Percentiles rank a stretch among this genome's conserved stretches.
Evolutionary conservation across 164 flowering plant genomes (phyloP).

Genomic region (Chimonanthus salicifolius): DNA sequence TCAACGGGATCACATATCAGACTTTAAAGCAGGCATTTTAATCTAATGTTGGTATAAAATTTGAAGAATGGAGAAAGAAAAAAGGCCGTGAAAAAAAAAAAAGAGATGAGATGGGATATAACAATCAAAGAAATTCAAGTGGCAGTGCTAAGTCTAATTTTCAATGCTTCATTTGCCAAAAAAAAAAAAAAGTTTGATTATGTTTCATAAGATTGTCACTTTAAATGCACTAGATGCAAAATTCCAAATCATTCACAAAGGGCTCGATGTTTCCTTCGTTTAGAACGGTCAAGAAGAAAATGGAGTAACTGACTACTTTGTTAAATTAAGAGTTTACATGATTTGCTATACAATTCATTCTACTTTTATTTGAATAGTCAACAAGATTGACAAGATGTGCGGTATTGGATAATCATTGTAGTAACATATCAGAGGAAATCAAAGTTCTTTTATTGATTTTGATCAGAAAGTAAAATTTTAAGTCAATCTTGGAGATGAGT

Average conservation of each 20-base stretch:
- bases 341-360: not conserved
- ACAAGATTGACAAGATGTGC: no score
- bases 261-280: not conserved
- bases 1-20: no score
- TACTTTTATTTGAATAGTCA: not conserved
- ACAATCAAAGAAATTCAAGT: not conserved
- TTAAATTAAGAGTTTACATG: not conserved
- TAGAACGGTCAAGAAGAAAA: no score
- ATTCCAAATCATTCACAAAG: not conserved
- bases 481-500: conserved; percentile 11
- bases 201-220: conserved; percentile 6
- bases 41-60: no score
- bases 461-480: conserved; percentile 8
- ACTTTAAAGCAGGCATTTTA: no score
- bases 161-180: conserved; percentile 2
- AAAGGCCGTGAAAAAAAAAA: not conserved
- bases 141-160: not conserved
- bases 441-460: not conserved
- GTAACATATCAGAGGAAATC: conserved; percentile 13
- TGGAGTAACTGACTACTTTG: no score
- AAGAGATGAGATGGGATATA: not conserved
- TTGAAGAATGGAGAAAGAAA: no score
- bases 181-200: conserved; percentile 2
- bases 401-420: conserved; percentile 19
- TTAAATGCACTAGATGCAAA: conserved; percentile 4